These are phyloP conservation scores for Globisporangium acanthophoron DNA, from an alignment of 352 stramenopile genomes.

Conservation along the genomic window DNA sequence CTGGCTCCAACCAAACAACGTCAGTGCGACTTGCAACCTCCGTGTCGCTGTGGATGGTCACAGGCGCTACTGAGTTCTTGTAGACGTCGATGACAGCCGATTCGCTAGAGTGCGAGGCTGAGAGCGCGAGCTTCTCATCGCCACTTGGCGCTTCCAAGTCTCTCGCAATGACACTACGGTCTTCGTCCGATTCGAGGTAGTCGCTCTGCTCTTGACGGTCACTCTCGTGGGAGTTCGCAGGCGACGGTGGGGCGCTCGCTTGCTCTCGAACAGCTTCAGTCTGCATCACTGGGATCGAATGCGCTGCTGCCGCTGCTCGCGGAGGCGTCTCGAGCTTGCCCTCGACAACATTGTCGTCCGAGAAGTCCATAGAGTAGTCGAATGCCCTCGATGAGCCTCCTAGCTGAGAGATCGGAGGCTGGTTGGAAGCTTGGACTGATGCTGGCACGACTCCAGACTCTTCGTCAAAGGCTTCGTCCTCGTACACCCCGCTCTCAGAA, in stretches of 20 bases:
- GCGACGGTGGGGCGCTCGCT: neutral
- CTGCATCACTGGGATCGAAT: neutral
- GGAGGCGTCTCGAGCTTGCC: neutral
- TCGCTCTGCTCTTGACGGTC: slow-evolving; percentile 19
- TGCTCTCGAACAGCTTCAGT: neutral
- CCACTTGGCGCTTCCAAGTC: neutral
- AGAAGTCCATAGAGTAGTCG: slow-evolving; percentile 76
- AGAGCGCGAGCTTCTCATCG: neutral
- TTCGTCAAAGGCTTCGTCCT: slow-evolving; percentile 54
- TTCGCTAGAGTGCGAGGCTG: neutral
- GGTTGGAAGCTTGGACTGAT: neutral
- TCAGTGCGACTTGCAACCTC: neutral
- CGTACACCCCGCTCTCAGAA: slow-evolving; percentile 43
- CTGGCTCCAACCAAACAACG: neutral
- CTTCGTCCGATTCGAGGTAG: slow-evolving; percentile 23
- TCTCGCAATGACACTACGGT: neutral
- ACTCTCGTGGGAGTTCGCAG: slow-evolving; percentile 1
- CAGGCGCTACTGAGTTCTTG: neutral
- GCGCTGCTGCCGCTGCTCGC: neutral
- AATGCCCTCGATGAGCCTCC: slow-evolving; percentile 22
- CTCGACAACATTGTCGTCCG: slow-evolving; percentile 28
- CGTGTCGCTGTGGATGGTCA: neutral
- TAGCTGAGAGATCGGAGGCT: neutral
- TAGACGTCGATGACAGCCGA: neutral
- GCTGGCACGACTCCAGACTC: slow-evolving; percentile 15